Evolutionary conservation across 208 protist species (phyloP).

Genomic region (Leishmania lainsoni): DNA sequence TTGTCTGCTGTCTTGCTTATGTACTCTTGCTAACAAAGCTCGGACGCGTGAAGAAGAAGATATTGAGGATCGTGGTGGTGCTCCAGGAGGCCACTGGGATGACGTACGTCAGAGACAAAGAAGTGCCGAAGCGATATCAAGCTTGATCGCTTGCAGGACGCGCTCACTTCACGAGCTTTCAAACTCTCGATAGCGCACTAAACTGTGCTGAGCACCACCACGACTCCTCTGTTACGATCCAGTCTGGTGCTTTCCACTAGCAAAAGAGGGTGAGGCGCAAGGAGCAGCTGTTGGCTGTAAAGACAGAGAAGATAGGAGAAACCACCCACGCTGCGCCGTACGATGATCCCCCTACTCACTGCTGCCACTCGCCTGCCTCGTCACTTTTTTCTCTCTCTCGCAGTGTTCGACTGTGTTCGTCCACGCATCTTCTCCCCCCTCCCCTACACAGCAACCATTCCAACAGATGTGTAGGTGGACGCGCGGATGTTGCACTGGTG

Average conservation of each 20-base stretch:
- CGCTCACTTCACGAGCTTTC: neutral
- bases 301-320: neutral
- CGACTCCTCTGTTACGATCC: neutral
- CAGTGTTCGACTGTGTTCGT: no score
- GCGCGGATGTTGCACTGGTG: neutral
- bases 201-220: neutral
- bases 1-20: neutral
- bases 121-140: neutral
- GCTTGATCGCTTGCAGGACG: neutral
- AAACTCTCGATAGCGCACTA: neutral
- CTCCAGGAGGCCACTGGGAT: neutral
- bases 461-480: neutral
- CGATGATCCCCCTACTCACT: no score
- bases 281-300: neutral
- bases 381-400: neutral
- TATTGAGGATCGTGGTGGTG: neutral
- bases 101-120: neutral
- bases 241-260: neutral
- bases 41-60: neutral
- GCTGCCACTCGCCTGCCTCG: no score
- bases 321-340: neutral
- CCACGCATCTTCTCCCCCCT: no score
- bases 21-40: neutral
- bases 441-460: neutral
- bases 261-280: neutral